Base-by-base conservation (phyloP, 805 yeast species). In the Zygoascus bituminiphila region DNA sequence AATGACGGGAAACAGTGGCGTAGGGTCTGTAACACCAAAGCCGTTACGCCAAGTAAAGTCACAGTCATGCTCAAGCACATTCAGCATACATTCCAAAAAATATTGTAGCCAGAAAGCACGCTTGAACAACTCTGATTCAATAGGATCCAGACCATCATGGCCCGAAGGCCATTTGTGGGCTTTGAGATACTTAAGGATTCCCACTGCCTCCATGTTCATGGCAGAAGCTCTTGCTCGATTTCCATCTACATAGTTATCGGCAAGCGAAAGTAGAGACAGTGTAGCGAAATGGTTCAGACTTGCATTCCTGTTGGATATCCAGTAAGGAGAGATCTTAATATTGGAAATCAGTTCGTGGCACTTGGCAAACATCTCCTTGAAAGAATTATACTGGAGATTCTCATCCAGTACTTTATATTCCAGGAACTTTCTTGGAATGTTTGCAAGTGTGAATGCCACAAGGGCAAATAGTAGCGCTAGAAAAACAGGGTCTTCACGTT, bases 1-100 rank as follows among this genome's bases (percentile, higher is more conserved):
- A 58, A 85, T 93, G 21, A 75, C 67, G 0, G 95, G 95, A 51
- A 85, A n/a, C 15, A 47, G 22, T 2, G 50, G 38, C 12, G 38
- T 31, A 10, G 42, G 44, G 22, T 50, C 47, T 9, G 33, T 17
- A 20, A 43, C 37, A 21, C 38, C 26, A 26, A 26, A 12, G 9
- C 26, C 43, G 17, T 44, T 47, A 1, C 42, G 42, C 21, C 33
- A 39, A 8, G 14, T 14, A 7, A 50, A 33, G 9, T 42, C 23
- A 14, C 38, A 29, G 19, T 43, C 47, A 5, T 21, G 15, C 5
- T 38, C 38, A 5, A 24, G 21, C n/a, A 48, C 22, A 9, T n/a
- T 17, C 35, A 37, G 48, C 43, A 48, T 39, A 17, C 40, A 31
- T 22, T 31, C 22, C 23, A 37, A 25, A 39, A 50, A 50, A 31